Conservation (phyloP, 2,329 filamentous ascomycete genomes). For the Akanthomyces uredinophilus region DNA sequence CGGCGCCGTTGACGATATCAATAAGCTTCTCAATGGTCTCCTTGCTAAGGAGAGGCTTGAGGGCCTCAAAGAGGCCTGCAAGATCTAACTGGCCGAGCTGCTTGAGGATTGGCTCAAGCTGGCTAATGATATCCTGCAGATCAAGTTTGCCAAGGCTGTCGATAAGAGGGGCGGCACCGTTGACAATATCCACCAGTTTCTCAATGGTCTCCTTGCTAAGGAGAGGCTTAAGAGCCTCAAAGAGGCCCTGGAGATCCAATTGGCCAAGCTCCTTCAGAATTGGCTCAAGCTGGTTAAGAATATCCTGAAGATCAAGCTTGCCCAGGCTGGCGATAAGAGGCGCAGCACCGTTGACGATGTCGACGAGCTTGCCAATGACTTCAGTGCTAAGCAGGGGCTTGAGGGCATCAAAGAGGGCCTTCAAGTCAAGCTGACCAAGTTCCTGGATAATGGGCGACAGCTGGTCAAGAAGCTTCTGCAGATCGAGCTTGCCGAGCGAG, state of each 20-base stretch:
- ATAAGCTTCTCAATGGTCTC: constrained; percentile 28
- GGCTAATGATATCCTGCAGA: constrained; percentile 22
- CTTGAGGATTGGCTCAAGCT: constrained; percentile 20
- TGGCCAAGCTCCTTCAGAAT: constrained; percentile 23
- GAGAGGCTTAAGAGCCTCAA: constrained; percentile 25
- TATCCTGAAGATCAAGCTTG: constrained; percentile 11
- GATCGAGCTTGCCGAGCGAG: constrained; percentile 13
- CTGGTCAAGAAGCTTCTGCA: constrained; percentile 20
- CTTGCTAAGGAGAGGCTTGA: constrained; percentile 27
- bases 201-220: constrained; percentile 27
- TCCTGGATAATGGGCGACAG: constrained; percentile 25
- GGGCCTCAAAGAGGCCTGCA: constrained; percentile 22
- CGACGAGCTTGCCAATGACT: neutral
- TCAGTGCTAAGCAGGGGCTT: constrained; percentile 11
- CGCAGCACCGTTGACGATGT: constrained; percentile 18
- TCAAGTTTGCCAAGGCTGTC: constrained; percentile 30
- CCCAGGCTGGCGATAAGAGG: constrained; percentile 15
- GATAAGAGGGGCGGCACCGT: constrained; percentile 27
- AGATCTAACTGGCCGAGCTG: constrained; percentile 26
- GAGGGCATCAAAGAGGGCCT: constrained; percentile 15
- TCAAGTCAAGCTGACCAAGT: constrained; percentile 18
- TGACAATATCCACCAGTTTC: constrained; percentile 27
- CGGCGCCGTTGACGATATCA: constrained; percentile 24
- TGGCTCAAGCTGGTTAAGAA: constrained; percentile 20
- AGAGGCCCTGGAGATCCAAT: constrained; percentile 25